Evolutionary conservation across 2,329 filamentous ascomycete genomes (phyloP), one percentile per base, ranked within the genome.

Genomic region (Ceratocystis smalleyi): DNA sequence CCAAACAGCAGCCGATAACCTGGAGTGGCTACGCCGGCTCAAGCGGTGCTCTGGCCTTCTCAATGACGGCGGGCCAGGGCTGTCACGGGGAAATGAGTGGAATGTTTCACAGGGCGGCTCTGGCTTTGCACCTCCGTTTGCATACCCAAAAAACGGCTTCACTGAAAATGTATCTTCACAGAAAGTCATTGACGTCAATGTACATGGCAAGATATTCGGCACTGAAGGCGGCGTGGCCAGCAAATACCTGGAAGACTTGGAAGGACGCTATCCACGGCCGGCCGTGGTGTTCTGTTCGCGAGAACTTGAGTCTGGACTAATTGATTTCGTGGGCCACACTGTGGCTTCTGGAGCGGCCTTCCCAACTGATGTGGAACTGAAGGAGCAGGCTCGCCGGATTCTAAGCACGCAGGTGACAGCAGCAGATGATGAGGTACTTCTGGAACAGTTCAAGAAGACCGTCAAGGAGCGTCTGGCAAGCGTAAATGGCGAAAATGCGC

Each of bases 21-120:
- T 76, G 0, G 82, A 85, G 71, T 86, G 83, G 83, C 75, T 86
- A 12, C 76, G 78, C 64, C 78, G 82, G 55, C 85, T 86, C 74
- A 85, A 86, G 71, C 77, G 81, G 10, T 77, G 82, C 59, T 76
- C 74, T 0, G 81, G 81, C 19, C 78, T 85, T 35, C 71, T 79
- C 0, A 71, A 75, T n/a, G 74, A 76, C 8, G 72, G 75, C 3
- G 79, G 81, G 0, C 81, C 81, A 0, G 81, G 81, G 0, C 3
- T 57, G 7, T 32, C 40, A 15, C 74, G 76, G 0, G 67, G 70
- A 1, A 73, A 71, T 27, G 67, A 74, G 0, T 83, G 81, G 81
- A 75, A 75, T 57, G 67, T 78, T 1, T 70, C 72, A n/a, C 76
- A 78, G 49, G 80, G 81, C 27, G 79, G 80, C 5, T 76, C 78